A percentile compares a stretch with the other conserved stretches of the same genome.
phyloP scores from a whole-genome alignment of 1,284 basidiomycete species.

The Heterobasidion annosum region DNA sequence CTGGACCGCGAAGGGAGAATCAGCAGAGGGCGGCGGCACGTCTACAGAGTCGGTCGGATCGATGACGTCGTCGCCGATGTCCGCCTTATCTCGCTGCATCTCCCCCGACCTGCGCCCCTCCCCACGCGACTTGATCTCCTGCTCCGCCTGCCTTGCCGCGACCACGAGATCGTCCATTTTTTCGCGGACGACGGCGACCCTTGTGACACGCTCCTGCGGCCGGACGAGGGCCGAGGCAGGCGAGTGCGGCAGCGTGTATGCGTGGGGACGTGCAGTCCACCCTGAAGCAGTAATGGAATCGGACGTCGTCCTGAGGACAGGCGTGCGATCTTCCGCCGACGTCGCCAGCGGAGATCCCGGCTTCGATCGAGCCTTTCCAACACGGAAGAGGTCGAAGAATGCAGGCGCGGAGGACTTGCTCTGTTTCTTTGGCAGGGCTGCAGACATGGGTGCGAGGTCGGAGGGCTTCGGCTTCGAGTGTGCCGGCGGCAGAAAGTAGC shows the following conservation, averaged over 20 bases:
- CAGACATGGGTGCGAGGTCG: constrained; percentile 37
- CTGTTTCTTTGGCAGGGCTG: constrained; percentile 25
- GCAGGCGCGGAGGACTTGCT: constrained; percentile 37
- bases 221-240: constrained; percentile 18
- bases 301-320: constrained; percentile 52
- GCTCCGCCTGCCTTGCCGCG: constrained; percentile 65
- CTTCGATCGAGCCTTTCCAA: constrained; percentile 57
- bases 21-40: constrained; percentile 51
- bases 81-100: constrained; percentile 18
- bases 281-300: constrained; percentile 45
- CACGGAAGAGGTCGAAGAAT: constrained; percentile 62
- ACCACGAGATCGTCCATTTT: constrained; percentile 58
- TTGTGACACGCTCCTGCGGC: constrained; percentile 19
- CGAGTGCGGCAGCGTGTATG: constrained; percentile 28
- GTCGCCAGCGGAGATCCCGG: constrained; percentile 19
- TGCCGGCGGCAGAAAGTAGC: constrained; percentile 76
- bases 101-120: constrained; percentile 21
- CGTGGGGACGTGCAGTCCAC: constrained; percentile 24
- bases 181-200: constrained; percentile 75
- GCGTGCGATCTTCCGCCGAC: constrained; percentile 27
- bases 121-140: constrained; percentile 48
- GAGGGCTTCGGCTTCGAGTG: constrained; percentile 67
- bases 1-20: constrained; percentile 66
- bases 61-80: constrained; percentile 44
- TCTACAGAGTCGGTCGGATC: constrained; percentile 79